Evolutionary conservation across 176 grass and related monocot genomes (phyloP).

Genomic region (Bolboschoenus planiculmis): DNA sequence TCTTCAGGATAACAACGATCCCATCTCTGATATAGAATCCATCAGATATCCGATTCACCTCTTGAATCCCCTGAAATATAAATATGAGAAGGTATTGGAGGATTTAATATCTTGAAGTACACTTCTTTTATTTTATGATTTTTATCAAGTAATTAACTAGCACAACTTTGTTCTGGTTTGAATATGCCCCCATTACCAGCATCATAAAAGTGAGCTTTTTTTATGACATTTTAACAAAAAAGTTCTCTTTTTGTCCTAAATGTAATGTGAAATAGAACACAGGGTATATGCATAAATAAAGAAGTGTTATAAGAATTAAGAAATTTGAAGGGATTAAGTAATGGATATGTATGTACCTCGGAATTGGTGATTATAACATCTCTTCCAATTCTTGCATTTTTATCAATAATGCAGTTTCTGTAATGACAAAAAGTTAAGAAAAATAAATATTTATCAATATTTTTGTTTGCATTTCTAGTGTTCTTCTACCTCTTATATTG

Average conservation of each 20-base stretch:
- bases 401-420: conserved; percentile 88
- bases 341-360: conserved; percentile 39
- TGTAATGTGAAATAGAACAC: too few relatives aligned
- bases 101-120: neutral
- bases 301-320: too few relatives aligned
- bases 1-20: conserved; percentile 66
- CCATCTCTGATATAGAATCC: conserved; percentile 81
- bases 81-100: neutral
- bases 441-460: neutral
- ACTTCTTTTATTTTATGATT: too few relatives aligned
- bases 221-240: neutral
- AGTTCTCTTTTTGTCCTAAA: neutral
- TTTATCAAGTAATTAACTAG: neutral
- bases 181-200: neutral
- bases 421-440: neutral
- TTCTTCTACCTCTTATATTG: too few relatives aligned
- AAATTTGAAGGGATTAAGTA: conserved; percentile 1
- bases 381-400: conserved; percentile 84
- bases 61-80: conserved; percentile 49
- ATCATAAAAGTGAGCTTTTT: too few relatives aligned
- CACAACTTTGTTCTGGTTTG: neutral
- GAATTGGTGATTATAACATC: conserved; percentile 63
- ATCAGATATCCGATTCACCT: conserved; percentile 45
- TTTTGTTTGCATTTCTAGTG: too few relatives aligned
- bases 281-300: neutral